Percentiles rank a stretch among this genome's conserved stretches.
Conservation (phyloP, 305 asterid species). For the Fraxinus ornus region DNA sequence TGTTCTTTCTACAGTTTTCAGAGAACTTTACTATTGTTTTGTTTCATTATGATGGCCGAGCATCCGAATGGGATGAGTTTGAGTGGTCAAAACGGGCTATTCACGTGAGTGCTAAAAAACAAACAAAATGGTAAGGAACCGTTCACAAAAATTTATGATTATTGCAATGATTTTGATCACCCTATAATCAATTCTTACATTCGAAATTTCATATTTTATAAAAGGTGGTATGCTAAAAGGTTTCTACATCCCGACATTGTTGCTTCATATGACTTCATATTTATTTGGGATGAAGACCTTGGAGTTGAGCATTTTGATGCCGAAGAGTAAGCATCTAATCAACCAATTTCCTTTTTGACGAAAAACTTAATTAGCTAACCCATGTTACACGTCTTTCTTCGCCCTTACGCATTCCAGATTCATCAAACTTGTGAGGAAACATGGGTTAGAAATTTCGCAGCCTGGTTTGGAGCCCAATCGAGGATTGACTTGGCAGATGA, state of each 20-base stretch:
- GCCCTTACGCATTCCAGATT: conserved; percentile 34
- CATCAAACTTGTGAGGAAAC: conserved; percentile 52
- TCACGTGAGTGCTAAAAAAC: conserved; percentile 54
- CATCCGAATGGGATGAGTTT: conserved; percentile 58
- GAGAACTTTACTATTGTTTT: conserved; percentile 51
- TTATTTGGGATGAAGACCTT: conserved; percentile 47
- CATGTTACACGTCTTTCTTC: conserved; percentile 1
- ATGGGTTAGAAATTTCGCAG: conserved; percentile 58
- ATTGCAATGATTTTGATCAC: neutral
- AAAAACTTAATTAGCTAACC: conserved; percentile 6
- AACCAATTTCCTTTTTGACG: neutral
- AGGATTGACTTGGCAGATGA: conserved; percentile 60
- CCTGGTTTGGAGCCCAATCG: conserved; percentile 42
- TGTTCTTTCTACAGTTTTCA: conserved; percentile 43
- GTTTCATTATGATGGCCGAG: conserved; percentile 62
- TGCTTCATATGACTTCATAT: conserved; percentile 59
- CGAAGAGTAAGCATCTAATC: conserved; percentile 44
- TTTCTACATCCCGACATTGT: conserved; percentile 69
- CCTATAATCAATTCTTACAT: neutral
- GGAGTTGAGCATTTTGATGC: conserved; percentile 49
- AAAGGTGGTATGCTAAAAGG: conserved; percentile 74
- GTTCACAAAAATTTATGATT: neutral
- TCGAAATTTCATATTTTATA: neutral
- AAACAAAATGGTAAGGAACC: conserved; percentile 55
- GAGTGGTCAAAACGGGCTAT: conserved; percentile 65